phyloP scores from a whole-genome alignment of 1,139 yeast genomes.

The Debaryomycetaceae sp. region DNA sequence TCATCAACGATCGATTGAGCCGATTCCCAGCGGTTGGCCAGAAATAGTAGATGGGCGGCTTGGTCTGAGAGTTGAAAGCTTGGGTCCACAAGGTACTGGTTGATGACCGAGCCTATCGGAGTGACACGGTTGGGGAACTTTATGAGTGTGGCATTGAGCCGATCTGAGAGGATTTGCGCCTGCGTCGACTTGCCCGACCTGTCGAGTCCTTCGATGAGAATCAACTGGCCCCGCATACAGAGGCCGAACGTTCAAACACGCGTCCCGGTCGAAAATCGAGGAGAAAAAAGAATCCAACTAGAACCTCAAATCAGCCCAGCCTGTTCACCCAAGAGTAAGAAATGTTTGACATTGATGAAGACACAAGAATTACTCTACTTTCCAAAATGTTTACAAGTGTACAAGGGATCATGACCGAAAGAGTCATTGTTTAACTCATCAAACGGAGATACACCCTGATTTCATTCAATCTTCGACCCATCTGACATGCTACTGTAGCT shows the following conservation, averaged over 20 bases:
- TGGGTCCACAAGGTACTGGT: conserved; percentile 60
- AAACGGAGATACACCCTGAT: conserved; percentile 46
- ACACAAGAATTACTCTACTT: conserved; percentile 1
- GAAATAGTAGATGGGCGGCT: conserved; percentile 80
- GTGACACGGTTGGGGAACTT: conserved; percentile 91
- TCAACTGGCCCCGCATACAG: conserved; percentile 58
- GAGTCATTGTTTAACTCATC: conserved; percentile 39
- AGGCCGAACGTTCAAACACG: background rate
- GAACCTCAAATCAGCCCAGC: background rate
- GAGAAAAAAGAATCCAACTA: background rate
- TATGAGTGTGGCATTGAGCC: conserved; percentile 45
- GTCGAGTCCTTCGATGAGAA: conserved; percentile 89
- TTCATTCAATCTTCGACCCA: conserved; percentile 22
- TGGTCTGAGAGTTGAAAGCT: conserved; percentile 56
- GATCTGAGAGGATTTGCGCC: conserved; percentile 43
- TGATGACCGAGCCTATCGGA: conserved; percentile 71
- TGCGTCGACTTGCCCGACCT: conserved; percentile 95
- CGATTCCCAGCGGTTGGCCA: conserved; percentile 94
- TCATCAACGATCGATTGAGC: conserved; percentile 41
- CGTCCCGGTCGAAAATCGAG: background rate
- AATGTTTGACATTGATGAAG: background rate
- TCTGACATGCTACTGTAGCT: conserved; percentile 13
- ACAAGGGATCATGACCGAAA: conserved; percentile 45
- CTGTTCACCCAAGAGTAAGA: background rate
- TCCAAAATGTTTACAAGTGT: conserved; percentile 22